Base-by-base conservation (phyloP, 306 rosid species). In the Glycine latifolia region DNA sequence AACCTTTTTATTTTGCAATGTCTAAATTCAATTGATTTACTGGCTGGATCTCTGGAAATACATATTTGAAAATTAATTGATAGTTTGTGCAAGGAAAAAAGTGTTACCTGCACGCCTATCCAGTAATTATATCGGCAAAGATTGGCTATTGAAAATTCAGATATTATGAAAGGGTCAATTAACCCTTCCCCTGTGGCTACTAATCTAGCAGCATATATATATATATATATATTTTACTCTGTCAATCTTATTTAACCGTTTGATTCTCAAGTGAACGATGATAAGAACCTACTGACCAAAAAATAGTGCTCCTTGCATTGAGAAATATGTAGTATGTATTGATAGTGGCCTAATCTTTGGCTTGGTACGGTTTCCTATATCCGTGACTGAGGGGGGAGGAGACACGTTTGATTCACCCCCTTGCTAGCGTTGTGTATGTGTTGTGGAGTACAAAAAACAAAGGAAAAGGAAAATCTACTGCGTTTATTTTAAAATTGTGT, bases 211-310 rank as follows among this genome's bases (percentile, higher is more conserved):
- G 49, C 71, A 1, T 26, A 20, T 20, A 20, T 20, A 1, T 26
- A 39, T 39, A 66, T 66, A 66, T 26, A 1, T 26, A 1, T 26
- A 0, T 26, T 26, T 0, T 26, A 26, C 31, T 26, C 2, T 26
- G 31, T 26, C 2, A 26, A 26, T 26, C 31, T 26, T 26, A 26
- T 26, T 26, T 26, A 26, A 26, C 31, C 31, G 31, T 26, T 26
- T 26, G 33, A 53, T 67, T 35, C 75, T 52, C n/a, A 53, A 54
- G 4, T 52, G 67, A 78, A 55, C 39, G 56, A 52, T 39, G 31
- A 67, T 53, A 7, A 17, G 67, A 67, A 54, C 46, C 54, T 39
- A 52, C 53, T 77, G 12, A 49, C 48, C 6, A 35, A 35, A 47
- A 77, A 5, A 3, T 31, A 47, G 4, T 20, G 49, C 33, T 75